These are phyloP conservation scores for Fusarium austroafricanum DNA, from an alignment of 2,329 filamentous ascomycete genomes.

Conservation along the genomic window DNA sequence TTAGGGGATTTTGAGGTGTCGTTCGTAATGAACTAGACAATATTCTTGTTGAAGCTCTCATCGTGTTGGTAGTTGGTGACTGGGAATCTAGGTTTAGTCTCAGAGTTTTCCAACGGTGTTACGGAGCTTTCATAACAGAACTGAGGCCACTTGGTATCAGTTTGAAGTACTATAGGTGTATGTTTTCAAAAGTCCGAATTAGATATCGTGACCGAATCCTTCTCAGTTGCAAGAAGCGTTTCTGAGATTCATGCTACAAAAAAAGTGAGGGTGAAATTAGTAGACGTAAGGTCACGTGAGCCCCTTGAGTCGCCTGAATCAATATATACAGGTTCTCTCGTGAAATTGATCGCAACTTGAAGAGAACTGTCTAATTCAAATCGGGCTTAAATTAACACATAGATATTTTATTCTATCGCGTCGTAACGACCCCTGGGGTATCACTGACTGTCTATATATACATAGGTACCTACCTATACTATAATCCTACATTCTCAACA, in stretches of 20 bases:
- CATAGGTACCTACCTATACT: not conserved
- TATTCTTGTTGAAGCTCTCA: conserved; percentile 17
- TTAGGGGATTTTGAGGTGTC: not conserved
- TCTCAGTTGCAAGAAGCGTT: not conserved
- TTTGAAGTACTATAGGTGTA: too few relatives aligned
- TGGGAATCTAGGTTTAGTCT: not conserved
- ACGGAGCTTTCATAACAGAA: not conserved
- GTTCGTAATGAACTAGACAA: not conserved
- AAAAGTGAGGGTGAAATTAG: conserved; percentile 10
- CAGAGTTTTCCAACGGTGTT: not conserved
- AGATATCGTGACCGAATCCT: not conserved
- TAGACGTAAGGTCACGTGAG: conserved; percentile 37
- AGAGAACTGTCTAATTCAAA: not conserved
- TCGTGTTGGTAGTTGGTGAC: not conserved
- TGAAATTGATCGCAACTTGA: not conserved
- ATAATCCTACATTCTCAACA: conserved; percentile 57
- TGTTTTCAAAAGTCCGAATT: too few relatives aligned
- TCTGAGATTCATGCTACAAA: conserved; percentile 2
- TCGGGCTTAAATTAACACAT: not conserved
- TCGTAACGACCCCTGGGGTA: conserved; percentile 19
- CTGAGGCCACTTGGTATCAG: too few relatives aligned
- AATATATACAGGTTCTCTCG: not conserved
- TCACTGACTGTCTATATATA: conserved; percentile 7
- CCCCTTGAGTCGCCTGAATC: not conserved
- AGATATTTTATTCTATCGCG: not conserved